phyloP scores from a whole-genome alignment of 768 basidiomycete genomes.

The Leccinellum rugosiceps region DNA sequence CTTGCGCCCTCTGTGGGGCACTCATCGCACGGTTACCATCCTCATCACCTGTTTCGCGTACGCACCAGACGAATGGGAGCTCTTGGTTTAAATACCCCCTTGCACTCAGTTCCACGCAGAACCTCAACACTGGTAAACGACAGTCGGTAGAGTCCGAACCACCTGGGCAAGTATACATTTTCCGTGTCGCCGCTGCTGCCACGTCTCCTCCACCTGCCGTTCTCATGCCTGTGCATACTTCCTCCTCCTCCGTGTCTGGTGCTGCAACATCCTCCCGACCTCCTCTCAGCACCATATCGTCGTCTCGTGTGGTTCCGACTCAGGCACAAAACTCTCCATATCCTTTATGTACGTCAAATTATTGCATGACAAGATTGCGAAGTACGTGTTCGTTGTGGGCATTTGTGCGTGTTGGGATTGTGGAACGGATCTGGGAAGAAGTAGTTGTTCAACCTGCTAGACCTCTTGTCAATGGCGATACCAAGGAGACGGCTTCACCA shows the following conservation, averaged over 20 bases:
- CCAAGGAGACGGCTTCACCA: not conserved
- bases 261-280: conserved; percentile 21
- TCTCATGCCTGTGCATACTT: conserved; percentile 18
- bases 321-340: conserved; percentile 35
- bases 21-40: conserved; percentile 49
- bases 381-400: conserved; percentile 90
- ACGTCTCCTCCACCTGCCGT: conserved; percentile 23
- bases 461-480: conserved; percentile 15
- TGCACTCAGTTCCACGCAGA: conserved; percentile 32
- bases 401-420: conserved; percentile 75
- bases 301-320: conserved; percentile 36
- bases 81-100: conserved; percentile 58
- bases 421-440: conserved; percentile 90
- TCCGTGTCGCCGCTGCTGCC: conserved; percentile 49
- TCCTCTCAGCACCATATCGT: conserved; percentile 35
- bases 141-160: conserved; percentile 28
- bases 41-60: conserved; percentile 25
- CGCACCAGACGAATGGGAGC: conserved; percentile 47
- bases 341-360: conserved; percentile 80
- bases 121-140: conserved; percentile 21
- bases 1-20: conserved; percentile 76
- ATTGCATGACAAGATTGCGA: conserved; percentile 80
- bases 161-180: conserved; percentile 59
- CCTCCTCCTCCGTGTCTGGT: conserved; percentile 34
- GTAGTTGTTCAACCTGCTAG: conserved; percentile 42